Conservation (phyloP, 1,284 basidiomycete species). For the Schizophyllum amplum region DNA sequence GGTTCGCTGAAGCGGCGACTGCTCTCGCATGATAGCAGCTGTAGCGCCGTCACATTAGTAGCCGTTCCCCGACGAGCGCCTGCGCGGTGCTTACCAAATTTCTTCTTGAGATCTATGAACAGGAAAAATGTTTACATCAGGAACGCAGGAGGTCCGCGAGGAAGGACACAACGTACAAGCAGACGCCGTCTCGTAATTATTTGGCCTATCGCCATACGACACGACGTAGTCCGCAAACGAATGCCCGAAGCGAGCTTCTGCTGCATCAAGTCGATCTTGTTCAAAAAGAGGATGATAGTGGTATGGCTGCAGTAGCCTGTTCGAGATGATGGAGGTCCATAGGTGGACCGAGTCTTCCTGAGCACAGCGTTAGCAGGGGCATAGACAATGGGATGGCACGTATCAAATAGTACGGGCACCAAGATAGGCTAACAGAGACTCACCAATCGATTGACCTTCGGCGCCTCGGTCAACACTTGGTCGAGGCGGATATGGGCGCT, state of each 20-base stretch:
- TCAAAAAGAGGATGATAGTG: conserved; percentile 58
- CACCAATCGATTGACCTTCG: conserved; percentile 52
- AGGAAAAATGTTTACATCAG: conserved; percentile 4
- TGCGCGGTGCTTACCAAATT: conserved; percentile 27
- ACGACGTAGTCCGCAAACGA: conserved; percentile 48
- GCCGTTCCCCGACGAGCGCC: background rate
- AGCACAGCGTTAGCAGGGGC: background rate
- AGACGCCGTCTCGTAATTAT: conserved; percentile 42
- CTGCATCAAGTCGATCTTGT: conserved; percentile 59
- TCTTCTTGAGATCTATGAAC: conserved; percentile 33
- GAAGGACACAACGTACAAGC: conserved; percentile 28
- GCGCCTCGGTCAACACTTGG: conserved; percentile 63
- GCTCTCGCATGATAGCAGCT: conserved; percentile 46
- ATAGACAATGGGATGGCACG: background rate
- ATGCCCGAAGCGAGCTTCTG: conserved; percentile 53
- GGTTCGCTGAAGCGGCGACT: conserved; percentile 42
- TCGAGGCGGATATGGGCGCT: conserved; percentile 67
- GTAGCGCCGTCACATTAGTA: conserved; percentile 8
- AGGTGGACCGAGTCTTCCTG: conserved; percentile 59
- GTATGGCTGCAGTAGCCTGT: conserved; percentile 49
- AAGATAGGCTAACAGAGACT: background rate
- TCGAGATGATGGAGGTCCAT: conserved; percentile 54
- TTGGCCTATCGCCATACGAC: conserved; percentile 52
- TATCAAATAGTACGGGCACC: background rate
- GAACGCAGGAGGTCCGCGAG: conserved; percentile 8